Evolutionary conservation across 306 rosid species (phyloP).

Genomic region (Castanea mollissima): DNA sequence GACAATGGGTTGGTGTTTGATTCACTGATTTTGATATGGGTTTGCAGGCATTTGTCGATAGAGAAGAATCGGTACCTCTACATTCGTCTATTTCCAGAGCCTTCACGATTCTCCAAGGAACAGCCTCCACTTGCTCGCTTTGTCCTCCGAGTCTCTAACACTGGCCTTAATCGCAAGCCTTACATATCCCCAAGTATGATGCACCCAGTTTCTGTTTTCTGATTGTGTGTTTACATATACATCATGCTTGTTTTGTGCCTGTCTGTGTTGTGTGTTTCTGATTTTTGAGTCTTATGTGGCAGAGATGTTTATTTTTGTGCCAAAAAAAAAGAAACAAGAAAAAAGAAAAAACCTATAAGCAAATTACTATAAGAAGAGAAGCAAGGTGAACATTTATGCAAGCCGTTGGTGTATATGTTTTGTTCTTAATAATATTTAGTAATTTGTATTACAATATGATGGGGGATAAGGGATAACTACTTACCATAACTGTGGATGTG

Average conservation of each 20-base stretch:
- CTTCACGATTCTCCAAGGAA: conserved; percentile 60
- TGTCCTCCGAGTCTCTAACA: conserved; percentile 57
- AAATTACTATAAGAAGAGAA: background rate
- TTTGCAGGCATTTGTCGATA: conserved; percentile 53
- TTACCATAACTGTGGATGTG: too few species aligned
- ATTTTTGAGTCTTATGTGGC: conserved; percentile 3
- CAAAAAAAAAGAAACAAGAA: background rate
- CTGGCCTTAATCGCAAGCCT: conserved; percentile 54
- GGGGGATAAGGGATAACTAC: background rate
- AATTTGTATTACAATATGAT: background rate
- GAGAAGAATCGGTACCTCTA: conserved; percentile 65
- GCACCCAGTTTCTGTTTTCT: background rate
- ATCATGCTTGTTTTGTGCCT: background rate
- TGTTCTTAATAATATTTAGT: background rate
- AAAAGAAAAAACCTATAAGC: background rate
- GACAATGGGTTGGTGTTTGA: conserved; percentile 2
- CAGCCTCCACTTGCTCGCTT: conserved; percentile 78
- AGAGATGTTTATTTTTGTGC: background rate
- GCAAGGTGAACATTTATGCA: background rate
- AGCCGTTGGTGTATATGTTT: background rate
- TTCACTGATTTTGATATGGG: background rate
- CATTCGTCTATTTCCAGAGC: conserved; percentile 81
- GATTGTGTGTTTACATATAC: background rate
- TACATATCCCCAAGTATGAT: conserved; percentile 61
- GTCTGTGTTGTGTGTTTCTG: conserved; percentile 3